A percentile compares a stretch with the other conserved stretches of the same genome.
These are phyloP conservation scores for Metarhizium album DNA, from an alignment of 2,329 filamentous ascomycete genomes.

Conservation along the genomic window DNA sequence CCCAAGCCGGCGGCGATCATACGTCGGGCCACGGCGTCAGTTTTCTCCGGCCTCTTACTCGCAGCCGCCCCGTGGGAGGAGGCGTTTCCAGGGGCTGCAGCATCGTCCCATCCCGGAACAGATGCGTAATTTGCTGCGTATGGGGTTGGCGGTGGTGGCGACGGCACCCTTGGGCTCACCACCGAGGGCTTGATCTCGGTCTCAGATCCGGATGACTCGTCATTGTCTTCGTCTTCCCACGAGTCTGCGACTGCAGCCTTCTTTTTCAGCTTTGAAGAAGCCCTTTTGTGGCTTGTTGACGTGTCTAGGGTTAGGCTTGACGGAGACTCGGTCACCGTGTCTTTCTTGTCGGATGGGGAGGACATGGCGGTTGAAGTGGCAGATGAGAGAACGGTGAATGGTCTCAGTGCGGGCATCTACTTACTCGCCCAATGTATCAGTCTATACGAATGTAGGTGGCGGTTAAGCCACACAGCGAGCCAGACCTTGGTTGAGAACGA, in stretches of 20 bases:
- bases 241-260: conserved; percentile 29
- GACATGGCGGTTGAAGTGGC: conserved; percentile 12
- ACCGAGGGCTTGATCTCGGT: conserved; percentile 31
- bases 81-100: background rate
- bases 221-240: conserved; percentile 55
- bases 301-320: conserved; percentile 21
- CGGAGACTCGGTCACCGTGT: conserved; percentile 19
- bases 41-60: conserved; percentile 65
- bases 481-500: background rate
- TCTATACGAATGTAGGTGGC: no score
- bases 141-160: conserved; percentile 57
- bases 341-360: conserved; percentile 11
- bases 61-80: conserved; percentile 11
- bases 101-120: conserved; percentile 5
- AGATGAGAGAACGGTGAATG: background rate
- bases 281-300: conserved; percentile 6
- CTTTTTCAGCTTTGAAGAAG: conserved; percentile 16
- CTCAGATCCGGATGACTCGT: conserved; percentile 31
- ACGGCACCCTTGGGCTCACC: conserved; percentile 17
- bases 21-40: conserved; percentile 77
- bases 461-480: background rate
- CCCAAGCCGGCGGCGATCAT: conserved; percentile 87
- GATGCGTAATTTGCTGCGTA: conserved; percentile 34
- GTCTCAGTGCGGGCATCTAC: background rate
- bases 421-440: no score